A percentile compares a stretch with the other conserved stretches of the same genome.
Conservation (phyloP, 495 filamentous ascomycete species). For the Neurospora hispaniola region DNA sequence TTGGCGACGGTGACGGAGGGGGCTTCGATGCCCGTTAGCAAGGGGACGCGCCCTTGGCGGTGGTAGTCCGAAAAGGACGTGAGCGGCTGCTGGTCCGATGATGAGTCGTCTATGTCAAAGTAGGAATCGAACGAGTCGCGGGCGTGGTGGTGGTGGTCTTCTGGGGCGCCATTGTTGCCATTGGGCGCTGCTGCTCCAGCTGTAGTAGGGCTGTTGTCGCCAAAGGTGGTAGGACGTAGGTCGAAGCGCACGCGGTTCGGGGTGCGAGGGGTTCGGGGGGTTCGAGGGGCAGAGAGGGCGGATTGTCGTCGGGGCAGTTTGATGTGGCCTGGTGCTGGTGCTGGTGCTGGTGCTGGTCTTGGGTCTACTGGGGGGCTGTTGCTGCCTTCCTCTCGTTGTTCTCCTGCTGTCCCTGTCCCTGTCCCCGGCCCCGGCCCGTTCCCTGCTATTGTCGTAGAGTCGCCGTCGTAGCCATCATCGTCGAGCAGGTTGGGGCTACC, state of each 20-base stretch:
- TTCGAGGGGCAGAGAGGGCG: not conserved
- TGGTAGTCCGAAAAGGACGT: constrained; percentile 15
- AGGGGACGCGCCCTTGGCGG: constrained; percentile 48
- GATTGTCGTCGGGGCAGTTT: not conserved
- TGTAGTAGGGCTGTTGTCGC: constrained; percentile 12
- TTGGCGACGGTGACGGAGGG: constrained; percentile 76
- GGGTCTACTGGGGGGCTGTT: not conserved
- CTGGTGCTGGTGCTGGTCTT: not conserved
- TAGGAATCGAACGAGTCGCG: constrained; percentile 29
- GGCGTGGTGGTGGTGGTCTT: constrained; percentile 29
- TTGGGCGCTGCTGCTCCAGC: constrained; percentile 4
- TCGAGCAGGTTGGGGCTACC: constrained; percentile 13
- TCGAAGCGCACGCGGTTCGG: constrained; percentile 84
- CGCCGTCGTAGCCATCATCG: constrained; percentile 18
- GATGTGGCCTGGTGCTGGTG: not conserved
- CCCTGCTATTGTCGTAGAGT: constrained; percentile 25
- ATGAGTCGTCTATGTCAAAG: constrained; percentile 18
- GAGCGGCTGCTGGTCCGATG: constrained; percentile 1
- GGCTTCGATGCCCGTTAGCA: constrained; percentile 79
- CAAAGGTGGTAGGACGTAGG: constrained; percentile 40
- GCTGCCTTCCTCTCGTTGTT: not conserved
- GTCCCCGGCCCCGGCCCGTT: constrained; percentile 9
- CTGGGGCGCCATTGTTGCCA: constrained; percentile 11
- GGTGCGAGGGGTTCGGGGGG: constrained; percentile 59
- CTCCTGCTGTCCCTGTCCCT: not conserved